Conservation (phyloP, 106 monocot genomes). For the Dioscorea dumetorum region DNA sequence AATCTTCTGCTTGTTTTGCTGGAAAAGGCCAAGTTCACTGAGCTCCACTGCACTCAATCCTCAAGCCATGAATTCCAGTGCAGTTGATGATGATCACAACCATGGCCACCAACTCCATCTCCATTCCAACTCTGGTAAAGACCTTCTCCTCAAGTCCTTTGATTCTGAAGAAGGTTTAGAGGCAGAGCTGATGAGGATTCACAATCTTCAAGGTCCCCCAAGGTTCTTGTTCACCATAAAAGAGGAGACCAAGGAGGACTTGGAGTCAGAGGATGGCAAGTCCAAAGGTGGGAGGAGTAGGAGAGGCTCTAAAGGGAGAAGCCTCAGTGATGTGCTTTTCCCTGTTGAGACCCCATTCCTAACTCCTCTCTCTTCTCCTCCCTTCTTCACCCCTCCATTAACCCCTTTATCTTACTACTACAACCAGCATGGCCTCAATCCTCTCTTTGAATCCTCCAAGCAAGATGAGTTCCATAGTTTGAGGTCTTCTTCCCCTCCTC, state of each 20-base stretch:
- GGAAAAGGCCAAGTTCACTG: conserved; percentile 33
- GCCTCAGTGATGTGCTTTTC: conserved; percentile 53
- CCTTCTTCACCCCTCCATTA: conserved; percentile 36
- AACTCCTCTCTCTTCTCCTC: conserved; percentile 71
- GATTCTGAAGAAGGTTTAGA: conserved; percentile 52
- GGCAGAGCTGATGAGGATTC: conserved; percentile 80
- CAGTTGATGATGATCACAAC: conserved; percentile 1
- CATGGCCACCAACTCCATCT: conserved; percentile 1
- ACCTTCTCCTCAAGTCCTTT: conserved; percentile 18
- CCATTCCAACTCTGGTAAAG: conserved; percentile 21
- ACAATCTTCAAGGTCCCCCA: conserved; percentile 61
- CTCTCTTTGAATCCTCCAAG: conserved; percentile 45
- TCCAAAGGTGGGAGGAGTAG: conserved; percentile 44
- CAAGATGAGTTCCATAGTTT: conserved; percentile 7
- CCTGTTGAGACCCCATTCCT: conserved; percentile 48
- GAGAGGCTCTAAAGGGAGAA: conserved; percentile 56
- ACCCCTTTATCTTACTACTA: conserved; percentile 31
- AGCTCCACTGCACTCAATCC: conserved; percentile 45
- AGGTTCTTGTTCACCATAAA: conserved; percentile 90
- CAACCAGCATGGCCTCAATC: conserved; percentile 44
- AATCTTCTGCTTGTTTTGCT: conserved; percentile 48
- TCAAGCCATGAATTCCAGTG: conserved; percentile 16
- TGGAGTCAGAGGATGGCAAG: conserved; percentile 68
- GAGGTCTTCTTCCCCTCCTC: conserved; percentile 51
- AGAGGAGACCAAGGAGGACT: conserved; percentile 88